A percentile compares a stretch with the other conserved stretches of the same genome.
Conservation (phyloP, 75 land plant species). For the Gnetum montanum region DNA sequence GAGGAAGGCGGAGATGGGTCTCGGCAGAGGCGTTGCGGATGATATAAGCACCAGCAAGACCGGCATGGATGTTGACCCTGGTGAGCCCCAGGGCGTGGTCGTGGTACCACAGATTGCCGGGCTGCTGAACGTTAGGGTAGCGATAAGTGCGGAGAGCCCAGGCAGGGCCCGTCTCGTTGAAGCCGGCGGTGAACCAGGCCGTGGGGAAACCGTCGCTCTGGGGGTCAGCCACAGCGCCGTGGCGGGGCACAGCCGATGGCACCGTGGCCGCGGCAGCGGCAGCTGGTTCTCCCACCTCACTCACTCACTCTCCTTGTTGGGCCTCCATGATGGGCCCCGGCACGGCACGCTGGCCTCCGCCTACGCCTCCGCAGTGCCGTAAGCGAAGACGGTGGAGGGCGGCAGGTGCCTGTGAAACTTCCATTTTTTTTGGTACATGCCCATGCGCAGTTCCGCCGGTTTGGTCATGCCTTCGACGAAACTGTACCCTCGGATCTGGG, state of each 20-base stretch:
- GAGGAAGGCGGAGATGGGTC: constrained; percentile 35
- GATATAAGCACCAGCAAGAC: constrained; percentile 18
- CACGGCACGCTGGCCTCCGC: constrained; percentile 41
- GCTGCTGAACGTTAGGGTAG: constrained; percentile 10
- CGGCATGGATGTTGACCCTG: constrained; percentile 18
- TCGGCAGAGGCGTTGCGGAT: constrained; percentile 31
- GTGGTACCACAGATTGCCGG: constrained; percentile 23
- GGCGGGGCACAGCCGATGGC: constrained; percentile 23
- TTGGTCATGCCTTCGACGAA: background rate
- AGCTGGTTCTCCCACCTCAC: constrained; percentile 48
- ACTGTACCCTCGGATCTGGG: constrained; percentile 11
- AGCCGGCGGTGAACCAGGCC: constrained; percentile 19
- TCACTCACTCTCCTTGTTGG: constrained; percentile 18
- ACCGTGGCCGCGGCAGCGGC: constrained; percentile 1
- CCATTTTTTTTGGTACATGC: constrained; percentile 25
- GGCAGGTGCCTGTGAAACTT: constrained; percentile 69
- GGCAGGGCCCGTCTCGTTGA: constrained; percentile 9
- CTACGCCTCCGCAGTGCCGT: constrained; percentile 22
- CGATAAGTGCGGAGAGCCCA: constrained; percentile 4
- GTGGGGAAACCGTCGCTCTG: constrained; percentile 14
- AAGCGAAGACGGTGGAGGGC: constrained; percentile 45
- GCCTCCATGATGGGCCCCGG: constrained; percentile 72
- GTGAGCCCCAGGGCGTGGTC: constrained; percentile 27
- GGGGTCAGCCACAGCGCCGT: constrained; percentile 16
- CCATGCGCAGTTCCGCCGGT: constrained; percentile 23